phyloP scores from a whole-genome alignment of 192 early-diverging fungal species.

The Anaeromyces robustus region DNA sequence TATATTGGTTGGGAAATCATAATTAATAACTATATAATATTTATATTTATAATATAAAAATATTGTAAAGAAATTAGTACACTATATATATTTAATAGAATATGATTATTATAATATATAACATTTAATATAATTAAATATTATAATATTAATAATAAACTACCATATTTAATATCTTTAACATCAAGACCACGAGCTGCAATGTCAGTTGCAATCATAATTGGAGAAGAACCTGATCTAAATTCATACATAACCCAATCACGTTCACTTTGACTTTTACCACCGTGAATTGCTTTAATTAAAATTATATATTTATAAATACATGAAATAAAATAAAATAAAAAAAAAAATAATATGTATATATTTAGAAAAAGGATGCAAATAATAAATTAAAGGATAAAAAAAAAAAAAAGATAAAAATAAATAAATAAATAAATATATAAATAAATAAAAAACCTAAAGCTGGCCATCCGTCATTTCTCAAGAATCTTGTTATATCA shows the following conservation, averaged over 20 bases:
- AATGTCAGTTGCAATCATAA: slow-evolving; percentile 94
- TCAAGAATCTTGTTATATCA: slow-evolving; percentile 69
- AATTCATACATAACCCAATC: slow-evolving; percentile 93
- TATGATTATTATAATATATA: too few relatives aligned
- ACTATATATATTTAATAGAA: too few relatives aligned
- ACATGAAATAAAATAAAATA: too few relatives aligned
- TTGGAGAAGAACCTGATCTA: slow-evolving; percentile 61
- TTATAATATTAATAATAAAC: background rate
- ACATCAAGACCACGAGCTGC: slow-evolving; percentile 56
- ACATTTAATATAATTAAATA: too few relatives aligned
- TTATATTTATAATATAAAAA: too few relatives aligned
- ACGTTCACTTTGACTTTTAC: slow-evolving; percentile 89
- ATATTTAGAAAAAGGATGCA: too few relatives aligned
- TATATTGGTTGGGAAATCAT: slow-evolving; percentile 10
- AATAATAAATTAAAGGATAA: too few relatives aligned
- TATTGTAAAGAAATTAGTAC: too few relatives aligned
- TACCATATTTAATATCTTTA: background rate
- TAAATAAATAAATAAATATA: background rate
- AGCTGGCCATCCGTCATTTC: slow-evolving; percentile 80
- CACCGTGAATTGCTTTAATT: slow-evolving; percentile 85
- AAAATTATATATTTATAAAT: too few relatives aligned
- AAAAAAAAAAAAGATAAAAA: too few relatives aligned
- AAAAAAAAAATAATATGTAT: too few relatives aligned
- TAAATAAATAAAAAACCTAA: slow-evolving; percentile 13
- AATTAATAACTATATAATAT: slow-evolving; percentile 4